A percentile compares a stretch with the other conserved stretches of the same genome.
Conservation (phyloP, 176 grass and related monocot genomes). For the Olyra latifolia region DNA sequence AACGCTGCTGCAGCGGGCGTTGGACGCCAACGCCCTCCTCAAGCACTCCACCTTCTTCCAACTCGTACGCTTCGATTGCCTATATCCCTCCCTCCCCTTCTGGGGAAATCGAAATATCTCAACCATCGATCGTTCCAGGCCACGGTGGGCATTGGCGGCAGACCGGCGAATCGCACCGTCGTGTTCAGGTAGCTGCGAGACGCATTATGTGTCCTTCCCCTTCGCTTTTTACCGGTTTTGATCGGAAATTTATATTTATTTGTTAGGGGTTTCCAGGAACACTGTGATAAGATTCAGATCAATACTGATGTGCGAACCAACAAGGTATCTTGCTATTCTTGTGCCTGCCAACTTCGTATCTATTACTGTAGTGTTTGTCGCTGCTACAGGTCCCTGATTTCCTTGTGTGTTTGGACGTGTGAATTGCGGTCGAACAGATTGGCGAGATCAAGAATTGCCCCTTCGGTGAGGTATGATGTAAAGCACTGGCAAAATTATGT, state of each 20-base stretch:
- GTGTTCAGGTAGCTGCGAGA: slow-evolving; percentile 60
- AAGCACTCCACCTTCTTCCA: slow-evolving; percentile 87
- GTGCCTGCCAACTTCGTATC: neutral
- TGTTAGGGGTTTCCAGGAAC: slow-evolving; percentile 75
- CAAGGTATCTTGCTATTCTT: slow-evolving; percentile 48
- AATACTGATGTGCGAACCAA: slow-evolving; percentile 70
- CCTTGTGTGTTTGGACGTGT: neutral
- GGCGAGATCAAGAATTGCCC: slow-evolving; percentile 66
- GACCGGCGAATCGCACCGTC: slow-evolving; percentile 82
- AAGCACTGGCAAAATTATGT: neutral
- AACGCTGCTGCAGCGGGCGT: slow-evolving; percentile 60
- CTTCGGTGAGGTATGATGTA: slow-evolving; percentile 63
- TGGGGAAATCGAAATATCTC: slow-evolving; percentile 13
- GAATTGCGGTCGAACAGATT: slow-evolving; percentile 42
- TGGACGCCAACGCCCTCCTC: slow-evolving; percentile 75
- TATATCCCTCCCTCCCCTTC: neutral
- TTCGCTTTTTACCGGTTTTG: neutral
- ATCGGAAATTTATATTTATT: neutral
- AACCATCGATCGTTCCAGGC: slow-evolving; percentile 42
- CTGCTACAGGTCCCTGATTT: neutral
- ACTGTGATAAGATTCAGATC: slow-evolving; percentile 81
- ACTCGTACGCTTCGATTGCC: slow-evolving; percentile 51
- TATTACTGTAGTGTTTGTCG: neutral
- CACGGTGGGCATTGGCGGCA: slow-evolving; percentile 53
- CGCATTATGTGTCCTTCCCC: neutral